These are phyloP conservation scores for Xylariaceae sp. DNA, from an alignment of 2,329 filamentous ascomycete genomes.

Conservation along the genomic window DNA sequence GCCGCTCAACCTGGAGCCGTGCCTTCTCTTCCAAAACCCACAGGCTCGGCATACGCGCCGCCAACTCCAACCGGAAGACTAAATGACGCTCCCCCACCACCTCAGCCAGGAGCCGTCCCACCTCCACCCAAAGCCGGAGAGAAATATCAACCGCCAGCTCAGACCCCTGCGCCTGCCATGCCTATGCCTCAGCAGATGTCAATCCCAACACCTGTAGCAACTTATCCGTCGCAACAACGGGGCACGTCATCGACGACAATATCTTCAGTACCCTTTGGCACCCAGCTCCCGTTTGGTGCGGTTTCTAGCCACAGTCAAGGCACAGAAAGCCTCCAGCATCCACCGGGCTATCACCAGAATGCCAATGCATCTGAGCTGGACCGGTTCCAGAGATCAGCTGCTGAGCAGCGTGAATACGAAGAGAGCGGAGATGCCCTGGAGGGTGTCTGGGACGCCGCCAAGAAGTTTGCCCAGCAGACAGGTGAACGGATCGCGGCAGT, in stretches of 20 bases:
- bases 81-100: slow-evolving; percentile 44
- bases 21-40: slow-evolving; percentile 42
- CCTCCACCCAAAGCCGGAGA: slow-evolving; percentile 52
- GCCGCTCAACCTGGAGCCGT: slow-evolving; percentile 45
- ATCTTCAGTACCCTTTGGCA: slow-evolving; percentile 29
- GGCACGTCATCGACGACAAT: slow-evolving; percentile 40
- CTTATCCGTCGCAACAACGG: slow-evolving; percentile 39
- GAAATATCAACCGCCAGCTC: slow-evolving; percentile 35
- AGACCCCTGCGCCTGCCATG: slow-evolving; percentile 29
- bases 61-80: slow-evolving; percentile 39
- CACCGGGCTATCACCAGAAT: slow-evolving; percentile 56
- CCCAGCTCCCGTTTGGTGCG: slow-evolving; percentile 21
- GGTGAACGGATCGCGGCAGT: slow-evolving; percentile 55
- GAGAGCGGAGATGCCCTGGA: slow-evolving; percentile 29
- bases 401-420: slow-evolving; percentile 33
- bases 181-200: slow-evolving; percentile 47
- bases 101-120: slow-evolving; percentile 55
- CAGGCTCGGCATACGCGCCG: slow-evolving; percentile 33
- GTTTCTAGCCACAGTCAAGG: slow-evolving; percentile 19
- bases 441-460: slow-evolving; percentile 53
- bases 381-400: slow-evolving; percentile 43
- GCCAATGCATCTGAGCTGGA: slow-evolving; percentile 48
- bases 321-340: slow-evolving; percentile 36
- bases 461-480: slow-evolving; percentile 54
- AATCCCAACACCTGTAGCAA: slow-evolving; percentile 43